Base-by-base conservation (phyloP, 768 basidiomycete species). In the Kondoa malvinella region DNA sequence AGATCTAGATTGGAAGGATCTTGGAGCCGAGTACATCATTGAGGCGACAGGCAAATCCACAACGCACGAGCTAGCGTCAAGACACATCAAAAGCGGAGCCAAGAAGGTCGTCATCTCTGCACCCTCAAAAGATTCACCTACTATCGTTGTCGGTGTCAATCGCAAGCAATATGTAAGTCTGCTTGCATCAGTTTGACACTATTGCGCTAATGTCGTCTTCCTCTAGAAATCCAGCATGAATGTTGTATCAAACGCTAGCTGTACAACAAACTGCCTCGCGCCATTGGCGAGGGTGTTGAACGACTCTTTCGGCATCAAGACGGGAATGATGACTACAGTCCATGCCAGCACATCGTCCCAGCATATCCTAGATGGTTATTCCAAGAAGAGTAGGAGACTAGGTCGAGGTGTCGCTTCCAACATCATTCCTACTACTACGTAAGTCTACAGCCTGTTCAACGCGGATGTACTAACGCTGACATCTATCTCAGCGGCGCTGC, bases 61-160 rank as follows among this genome's bases (percentile, higher is more conserved):
- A 15, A 76, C 76, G 1, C 67, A 69, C 3, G 76, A 73, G 15
- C 56, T 67, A 21, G 77, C 77, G 3, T 63, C 68, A 2, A 67
- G 72, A 57, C 77, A 77, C 67, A 73, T 77, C 69, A 63, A 66
- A 17, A 34, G 64, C 15, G 77, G 76, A 12, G 72, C 69, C 4
- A 77, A 75, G 17, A 77, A 76, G 65, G 77, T 78, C n/a, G 64
- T 78, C 67, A 77, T 78, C 66, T 76, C 75, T 16, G 77, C 77
- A 3, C 77, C 77, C 12, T 70, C 71, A 31, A 72, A 73, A 50
- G 40, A 50, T 50, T 8, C 40, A 50, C 40, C 58, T 60, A 66
- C 71, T 1, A 64, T 78, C 17, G 77, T 78, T 1, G 76, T 72
- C 62, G 77, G 77, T 1, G 76, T 78, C 16, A 78, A 78, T 66